Base-by-base conservation (phyloP, 352 stramenopile species). In the Pythium vanterpoolii region DNA sequence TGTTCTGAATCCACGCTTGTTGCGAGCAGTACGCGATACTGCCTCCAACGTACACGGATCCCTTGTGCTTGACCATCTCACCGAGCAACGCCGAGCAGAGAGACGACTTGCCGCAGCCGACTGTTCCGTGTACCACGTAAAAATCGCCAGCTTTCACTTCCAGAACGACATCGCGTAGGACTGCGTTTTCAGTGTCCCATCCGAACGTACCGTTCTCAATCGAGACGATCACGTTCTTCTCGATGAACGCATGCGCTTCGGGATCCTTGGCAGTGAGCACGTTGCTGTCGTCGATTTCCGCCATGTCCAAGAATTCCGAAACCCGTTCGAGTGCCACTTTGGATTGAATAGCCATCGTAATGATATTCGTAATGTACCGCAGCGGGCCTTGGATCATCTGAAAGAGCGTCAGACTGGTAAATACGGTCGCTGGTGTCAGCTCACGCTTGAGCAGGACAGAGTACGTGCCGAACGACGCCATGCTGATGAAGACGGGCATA, bases 381-480 rank as follows among this genome's bases (percentile, higher is more conserved):
- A 76, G 76, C 54, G 67, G 89, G 0, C 34, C 44, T 43, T 83
- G 73, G 9, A 98, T 82, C 31, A 80, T 51, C 38, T 98, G 89
- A 53, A 90, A 90, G 2, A 90, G 64, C 2, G 78, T 58, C 9
- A 90, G 56, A 16, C 43, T 54, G 5, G 76, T 88, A 50, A 90
- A 90, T 5, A 88, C 75, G 14, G 73, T 74, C 1, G 74, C 67
- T 56, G 76, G 60, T 63, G 90, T 83, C 90, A 99, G 42, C 88
- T 66, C 68, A 83, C 89, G 69, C 85, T 98, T 40, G 16, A 86
- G 44, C 4, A 86, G 50, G 0, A 43, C 43, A 0, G 66, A 62
- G 39, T 73, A 84, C 5, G 69, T 64, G 1, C 62, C 65, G 26
- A 87, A 86, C 8, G 77, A 55, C 7, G 40, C 57, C 2, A 82